Base-by-base conservation (phyloP, 176 grass and related monocot species). In the Musa beccarii region DNA sequence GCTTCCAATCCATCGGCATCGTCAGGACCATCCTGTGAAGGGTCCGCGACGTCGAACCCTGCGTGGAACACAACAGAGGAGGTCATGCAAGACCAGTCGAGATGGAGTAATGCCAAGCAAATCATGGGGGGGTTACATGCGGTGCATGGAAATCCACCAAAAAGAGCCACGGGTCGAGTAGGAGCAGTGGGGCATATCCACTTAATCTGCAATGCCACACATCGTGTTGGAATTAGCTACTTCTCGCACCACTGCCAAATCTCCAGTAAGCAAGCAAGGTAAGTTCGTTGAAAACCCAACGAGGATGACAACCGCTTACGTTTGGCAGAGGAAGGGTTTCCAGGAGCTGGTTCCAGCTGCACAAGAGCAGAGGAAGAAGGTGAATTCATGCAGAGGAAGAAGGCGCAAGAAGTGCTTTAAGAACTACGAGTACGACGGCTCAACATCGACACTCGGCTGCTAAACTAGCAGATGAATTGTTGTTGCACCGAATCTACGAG, bases 21-120 rank as follows among this genome's bases (percentile, higher is more conserved):
- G 79, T 90, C 93, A 63, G 79, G 93, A 63, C 90, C 87, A 64
- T 97, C 93, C 75, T 88, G 67, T 54, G 93, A 88, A 59, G 83
- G 83, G 66, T 97, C 93, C 29, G 87, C 85, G 54, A 90, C 79
- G 79, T 97, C 88, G 78, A 97, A 97, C 93, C 93, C 93, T 97
- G 56, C 64, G 21, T 28, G 34, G 63, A 51, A 87, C 9, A 67
- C n/a, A 67, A 29, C 28, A 29, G 28, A 29, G 28, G 28, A 29
- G 28, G 26, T 2, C 3, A 29, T 29, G 3, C 2, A 29, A 2
- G 28, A 29, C 3, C 28, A 0, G 28, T 29, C 28, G 3, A 29
- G 0, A 5, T 34, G 29, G 29, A 4, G 3, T 34, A 3, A 34
- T 3, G 3, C 3, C 5, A 34, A 34, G 29, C 29, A 5, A 4